Base-by-base conservation (phyloP, 805 yeast genomes). In the Metschnikowia dekortorum region DNA sequence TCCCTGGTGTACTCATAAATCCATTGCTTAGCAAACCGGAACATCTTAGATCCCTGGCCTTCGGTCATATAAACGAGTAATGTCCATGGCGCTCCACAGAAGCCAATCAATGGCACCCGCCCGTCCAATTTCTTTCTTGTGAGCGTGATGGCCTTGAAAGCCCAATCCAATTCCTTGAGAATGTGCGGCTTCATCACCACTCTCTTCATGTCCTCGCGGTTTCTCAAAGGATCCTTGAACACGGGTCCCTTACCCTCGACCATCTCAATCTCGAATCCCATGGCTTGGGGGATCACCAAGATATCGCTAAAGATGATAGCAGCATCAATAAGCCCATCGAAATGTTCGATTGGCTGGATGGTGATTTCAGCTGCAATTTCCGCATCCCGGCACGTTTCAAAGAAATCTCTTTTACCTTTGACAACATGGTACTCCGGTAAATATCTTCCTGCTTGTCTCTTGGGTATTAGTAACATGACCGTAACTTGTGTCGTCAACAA, bases 71-170 rank as follows among this genome's bases (percentile, higher is more conserved):
- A 94, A 35, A 91, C 96, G 73, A 94, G 76, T 53, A 94, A 73
- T 10, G 99, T 94, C 97, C 97, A 94, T 50, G 99, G 99, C 8
- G 96, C 97, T 48, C 99, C 99, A 58, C 90, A 87, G 70, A 94
- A 94, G 3, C 99, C 99, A 46, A 94, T 76, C 54, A 94, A 74
- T 30, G 99, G 99, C 10, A 91, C 97, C 61, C 96, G 80, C 46
- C 99, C 99, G 39, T 83, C 71, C 53, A 94, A 78, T 62, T 87
- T 89, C 55, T 76, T 76, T 68, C 99, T 80, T n/a, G 99, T 94
- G 56, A 88, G 70, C 3, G 95, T 86, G 58, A 94, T 87, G n/a
- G 97, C 87, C 61, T 87, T 84, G 73, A 89, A 88, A 4, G 97
- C 97, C 97, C 98, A 94, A 49, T 78, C 96, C 49, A 94, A 76